These are phyloP conservation scores for Heliocybe sulcata DNA, from an alignment of 1,284 basidiomycete species.

Conservation along the genomic window DNA sequence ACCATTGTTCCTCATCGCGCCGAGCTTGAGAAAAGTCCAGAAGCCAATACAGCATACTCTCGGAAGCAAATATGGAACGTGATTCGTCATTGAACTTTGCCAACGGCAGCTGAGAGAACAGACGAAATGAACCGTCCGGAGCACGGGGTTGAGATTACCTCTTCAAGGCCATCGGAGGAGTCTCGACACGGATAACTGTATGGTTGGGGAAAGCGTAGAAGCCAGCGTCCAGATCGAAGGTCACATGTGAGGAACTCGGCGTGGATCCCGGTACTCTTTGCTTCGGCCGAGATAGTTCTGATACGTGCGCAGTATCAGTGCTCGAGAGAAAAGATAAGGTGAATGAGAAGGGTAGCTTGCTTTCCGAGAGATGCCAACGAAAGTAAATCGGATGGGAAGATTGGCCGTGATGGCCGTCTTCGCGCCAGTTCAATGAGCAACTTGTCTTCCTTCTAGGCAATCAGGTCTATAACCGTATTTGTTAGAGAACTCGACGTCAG, in stretches of 20 bases:
- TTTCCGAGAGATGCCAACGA: neutral
- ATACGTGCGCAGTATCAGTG: neutral
- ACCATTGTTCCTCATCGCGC: neutral
- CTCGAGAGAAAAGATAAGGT: neutral
- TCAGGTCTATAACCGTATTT: no score
- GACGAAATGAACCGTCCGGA: neutral
- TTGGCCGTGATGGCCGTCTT: neutral
- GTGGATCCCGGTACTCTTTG: neutral
- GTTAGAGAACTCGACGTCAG: no score
- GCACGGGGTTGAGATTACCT: neutral
- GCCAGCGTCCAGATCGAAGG: neutral
- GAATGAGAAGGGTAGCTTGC: neutral
- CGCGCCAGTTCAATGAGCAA: no score
- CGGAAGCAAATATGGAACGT: neutral
- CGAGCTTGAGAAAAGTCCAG: neutral
- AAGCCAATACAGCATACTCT: no score
- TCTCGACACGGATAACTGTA: neutral
- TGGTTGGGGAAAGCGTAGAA: neutral
- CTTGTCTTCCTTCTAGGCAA: no score
- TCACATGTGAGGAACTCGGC: neutral
- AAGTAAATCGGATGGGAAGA: neutral
- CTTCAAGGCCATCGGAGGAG: neutral
- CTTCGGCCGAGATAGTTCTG: neutral
- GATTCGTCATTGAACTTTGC: neutral
- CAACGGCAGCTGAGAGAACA: neutral